Percentiles rank a stretch among this genome's conserved stretches.
phyloP scores from a whole-genome alignment of 257 asterid species.

The Salvia miltiorrhiza region DNA sequence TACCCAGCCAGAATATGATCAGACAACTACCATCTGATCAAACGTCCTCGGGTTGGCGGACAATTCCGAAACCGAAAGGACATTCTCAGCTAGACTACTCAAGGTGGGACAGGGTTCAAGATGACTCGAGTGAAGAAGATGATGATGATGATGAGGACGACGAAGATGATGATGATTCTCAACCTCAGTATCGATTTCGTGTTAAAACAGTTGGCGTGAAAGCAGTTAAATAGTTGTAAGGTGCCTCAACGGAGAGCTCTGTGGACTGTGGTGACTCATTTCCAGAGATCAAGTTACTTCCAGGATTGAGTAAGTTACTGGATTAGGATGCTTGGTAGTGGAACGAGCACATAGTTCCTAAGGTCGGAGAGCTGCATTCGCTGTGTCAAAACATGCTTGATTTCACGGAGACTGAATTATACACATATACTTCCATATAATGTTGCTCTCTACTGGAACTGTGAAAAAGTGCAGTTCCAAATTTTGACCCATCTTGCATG shows the following conservation, averaged over 20 bases:
- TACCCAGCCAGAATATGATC: slow-evolving; percentile 24
- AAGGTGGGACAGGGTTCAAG: slow-evolving; percentile 88
- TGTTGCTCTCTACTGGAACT: background rate
- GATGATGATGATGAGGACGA: slow-evolving; percentile 52
- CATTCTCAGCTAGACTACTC: slow-evolving; percentile 95
- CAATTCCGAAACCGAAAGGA: slow-evolving; percentile 85
- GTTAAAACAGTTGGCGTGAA: slow-evolving; percentile 82
- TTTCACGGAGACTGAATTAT: background rate
- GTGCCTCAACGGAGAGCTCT: background rate
- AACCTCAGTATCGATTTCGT: slow-evolving; percentile 84
- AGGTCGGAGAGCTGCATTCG: background rate
- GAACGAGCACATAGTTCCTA: slow-evolving; percentile 2
- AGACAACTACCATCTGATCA: slow-evolving; percentile 31
- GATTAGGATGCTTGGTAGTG: background rate
- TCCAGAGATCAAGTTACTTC: background rate
- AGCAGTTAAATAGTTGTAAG: slow-evolving; percentile 52
- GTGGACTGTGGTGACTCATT: background rate
- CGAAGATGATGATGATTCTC: slow-evolving; percentile 26
- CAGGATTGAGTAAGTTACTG: no score
- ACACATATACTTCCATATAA: background rate
- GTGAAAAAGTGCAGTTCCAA: background rate
- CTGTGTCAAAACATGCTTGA: background rate
- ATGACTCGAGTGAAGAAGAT: slow-evolving; percentile 78
- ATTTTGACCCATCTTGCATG: background rate
- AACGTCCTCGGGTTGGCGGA: slow-evolving; percentile 60